Evolutionary conservation across 495 filamentous ascomycete genomes (phyloP).

Genomic region (Hypoxylon fragiforme): DNA sequence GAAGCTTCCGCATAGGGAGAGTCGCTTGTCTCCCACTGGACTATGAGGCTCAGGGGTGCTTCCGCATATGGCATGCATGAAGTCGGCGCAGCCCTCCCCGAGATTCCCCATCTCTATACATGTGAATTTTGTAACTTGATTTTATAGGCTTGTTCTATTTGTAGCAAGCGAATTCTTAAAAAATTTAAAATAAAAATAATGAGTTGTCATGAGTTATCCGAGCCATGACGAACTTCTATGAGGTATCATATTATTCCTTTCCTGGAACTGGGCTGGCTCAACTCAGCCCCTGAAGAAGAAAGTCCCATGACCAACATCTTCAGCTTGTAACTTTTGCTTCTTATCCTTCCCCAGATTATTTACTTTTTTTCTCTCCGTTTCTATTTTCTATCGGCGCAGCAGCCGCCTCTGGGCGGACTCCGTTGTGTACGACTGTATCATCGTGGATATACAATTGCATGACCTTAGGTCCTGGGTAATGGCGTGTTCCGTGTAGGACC

Average conservation of each 20-base stretch:
- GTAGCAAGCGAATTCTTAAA: not conserved
- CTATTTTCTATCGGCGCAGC: not conserved
- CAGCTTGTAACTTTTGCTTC: too few relatives aligned
- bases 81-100: slow-evolving; percentile 35
- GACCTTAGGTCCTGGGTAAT: slow-evolving; percentile 64
- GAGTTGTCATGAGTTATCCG: too few relatives aligned
- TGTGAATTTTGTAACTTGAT: slow-evolving; percentile 3
- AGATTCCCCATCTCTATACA: slow-evolving; percentile 15
- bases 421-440: slow-evolving; percentile 23
- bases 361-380: not conserved
- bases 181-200: too few relatives aligned
- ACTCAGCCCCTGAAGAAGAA: too few relatives aligned
- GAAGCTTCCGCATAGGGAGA: not conserved
- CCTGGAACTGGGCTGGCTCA: too few relatives aligned
- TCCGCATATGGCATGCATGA: slow-evolving; percentile 21
- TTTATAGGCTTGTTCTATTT: slow-evolving; percentile 12
- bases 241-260: too few relatives aligned
- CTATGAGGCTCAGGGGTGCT: slow-evolving; percentile 13
- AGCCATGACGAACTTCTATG: too few relatives aligned
- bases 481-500: slow-evolving; percentile 58
- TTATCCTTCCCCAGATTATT: too few relatives aligned
- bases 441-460: slow-evolving; percentile 51
- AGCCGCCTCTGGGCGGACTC: slow-evolving; percentile 11
- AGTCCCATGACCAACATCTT: too few relatives aligned
- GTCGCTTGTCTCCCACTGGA: not conserved